Conservation (phyloP, 139 green algal genomes). For the Coelastrella sp. region DNA sequence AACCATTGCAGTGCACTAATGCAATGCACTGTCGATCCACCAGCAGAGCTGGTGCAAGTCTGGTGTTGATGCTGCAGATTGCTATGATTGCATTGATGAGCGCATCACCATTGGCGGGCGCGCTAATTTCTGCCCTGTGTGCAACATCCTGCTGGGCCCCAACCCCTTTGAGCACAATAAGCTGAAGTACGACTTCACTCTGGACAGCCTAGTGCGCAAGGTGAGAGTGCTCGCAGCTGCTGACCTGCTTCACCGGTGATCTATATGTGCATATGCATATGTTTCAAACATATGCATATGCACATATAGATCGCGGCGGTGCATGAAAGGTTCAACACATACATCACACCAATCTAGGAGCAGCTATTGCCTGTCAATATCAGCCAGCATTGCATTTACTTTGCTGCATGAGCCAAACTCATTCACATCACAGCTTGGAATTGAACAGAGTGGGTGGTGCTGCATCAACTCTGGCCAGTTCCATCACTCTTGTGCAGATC, state of each 20-base stretch:
- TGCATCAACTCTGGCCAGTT: neutral
- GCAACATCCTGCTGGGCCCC: constrained; percentile 53
- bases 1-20: too few relatives aligned
- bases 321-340: too few relatives aligned
- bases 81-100: constrained; percentile 58
- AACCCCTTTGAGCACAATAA: constrained; percentile 59
- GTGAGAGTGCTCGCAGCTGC: neutral
- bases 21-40: too few relatives aligned
- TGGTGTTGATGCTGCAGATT: too few relatives aligned
- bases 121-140: constrained; percentile 56
- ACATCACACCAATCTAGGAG: too few relatives aligned
- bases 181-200: constrained; percentile 53
- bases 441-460: too few relatives aligned
- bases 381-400: too few relatives aligned
- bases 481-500: constrained; percentile 31
- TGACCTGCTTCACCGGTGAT: neutral
- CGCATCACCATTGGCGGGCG: constrained; percentile 52
- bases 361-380: too few relatives aligned
- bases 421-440: too few relatives aligned
- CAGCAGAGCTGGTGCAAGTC: too few relatives aligned
- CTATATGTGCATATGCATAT: neutral
- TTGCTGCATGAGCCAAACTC: too few relatives aligned
- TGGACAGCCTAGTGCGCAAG: constrained; percentile 55
- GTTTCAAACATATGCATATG: neutral
- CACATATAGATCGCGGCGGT: too few relatives aligned